A percentile compares a stretch with the other conserved stretches of the same genome.
Conservation (phyloP, 1,139 yeast genomes). For the Pichia sp. region DNA sequence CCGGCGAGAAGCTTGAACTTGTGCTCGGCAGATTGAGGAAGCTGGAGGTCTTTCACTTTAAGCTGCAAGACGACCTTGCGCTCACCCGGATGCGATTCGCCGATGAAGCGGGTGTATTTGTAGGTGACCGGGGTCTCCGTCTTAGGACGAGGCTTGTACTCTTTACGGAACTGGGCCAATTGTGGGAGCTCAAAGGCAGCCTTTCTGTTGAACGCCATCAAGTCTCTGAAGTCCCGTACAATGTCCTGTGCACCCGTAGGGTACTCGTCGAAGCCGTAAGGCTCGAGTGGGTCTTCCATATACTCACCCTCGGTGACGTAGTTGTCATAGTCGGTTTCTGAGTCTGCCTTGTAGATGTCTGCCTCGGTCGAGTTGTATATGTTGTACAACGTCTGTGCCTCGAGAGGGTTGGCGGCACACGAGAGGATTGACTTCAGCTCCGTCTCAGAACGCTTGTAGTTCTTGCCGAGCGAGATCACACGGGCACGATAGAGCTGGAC, state of each 20-base stretch:
- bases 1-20: conserved; percentile 80
- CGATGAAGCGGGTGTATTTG: conserved; percentile 68
- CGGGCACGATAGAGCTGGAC: conserved; percentile 59
- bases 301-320: conserved; percentile 31
- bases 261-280: conserved; percentile 53
- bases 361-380: conserved; percentile 39
- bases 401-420: conserved; percentile 31
- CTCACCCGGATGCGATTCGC: conserved; percentile 62
- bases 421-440: conserved; percentile 45
- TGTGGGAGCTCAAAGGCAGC: conserved; percentile 93
- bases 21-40: conserved; percentile 53
- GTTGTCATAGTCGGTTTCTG: conserved; percentile 33
- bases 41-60: conserved; percentile 50
- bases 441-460: conserved; percentile 49
- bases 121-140: conserved; percentile 57
- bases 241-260: conserved; percentile 59
- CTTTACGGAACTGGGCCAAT: conserved; percentile 68
- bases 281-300: conserved; percentile 29
- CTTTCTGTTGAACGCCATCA: conserved; percentile 64
- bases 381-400: conserved; percentile 27
- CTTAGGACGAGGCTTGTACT: conserved; percentile 46
- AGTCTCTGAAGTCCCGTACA: conserved; percentile 59
- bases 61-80: conserved; percentile 64
- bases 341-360: conserved; percentile 32
- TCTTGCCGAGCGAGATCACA: conserved; percentile 50